Conservation (phyloP, 2,329 filamentous ascomycete species). For the Colletotrichum tabaci region DNA sequence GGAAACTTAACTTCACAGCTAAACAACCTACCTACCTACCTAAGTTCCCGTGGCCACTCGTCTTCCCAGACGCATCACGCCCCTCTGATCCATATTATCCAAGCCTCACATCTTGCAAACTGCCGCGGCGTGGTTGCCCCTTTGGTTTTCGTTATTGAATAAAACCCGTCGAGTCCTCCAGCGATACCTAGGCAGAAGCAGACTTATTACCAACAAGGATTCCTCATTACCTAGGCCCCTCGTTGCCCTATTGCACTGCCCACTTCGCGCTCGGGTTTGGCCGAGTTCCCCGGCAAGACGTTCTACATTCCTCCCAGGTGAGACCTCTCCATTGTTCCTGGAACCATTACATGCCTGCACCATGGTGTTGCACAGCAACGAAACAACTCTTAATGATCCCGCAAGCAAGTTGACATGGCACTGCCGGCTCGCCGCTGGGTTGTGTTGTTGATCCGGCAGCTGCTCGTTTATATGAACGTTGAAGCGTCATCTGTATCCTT, state of each 20-base stretch:
- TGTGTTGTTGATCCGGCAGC: constrained; percentile 15
- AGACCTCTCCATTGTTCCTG: constrained; percentile 40
- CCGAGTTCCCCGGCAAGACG: constrained; percentile 28
- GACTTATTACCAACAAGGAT: constrained; percentile 16
- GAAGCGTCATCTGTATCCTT: neutral
- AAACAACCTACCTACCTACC: no score
- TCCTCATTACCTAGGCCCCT: constrained; percentile 6
- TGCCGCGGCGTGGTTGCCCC: neutral
- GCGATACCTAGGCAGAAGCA: constrained; percentile 16
- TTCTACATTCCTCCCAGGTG: constrained; percentile 41
- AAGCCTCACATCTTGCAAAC: neutral
- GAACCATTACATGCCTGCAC: constrained; percentile 35
- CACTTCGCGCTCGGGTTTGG: neutral
- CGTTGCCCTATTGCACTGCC: constrained; percentile 1
- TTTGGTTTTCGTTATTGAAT: neutral
- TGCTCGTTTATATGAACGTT: constrained; percentile 31
- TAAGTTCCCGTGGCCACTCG: no score
- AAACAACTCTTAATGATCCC: constrained; percentile 3
- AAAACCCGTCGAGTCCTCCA: neutral
- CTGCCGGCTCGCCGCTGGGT: constrained; percentile 11
- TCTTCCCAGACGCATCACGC: neutral
- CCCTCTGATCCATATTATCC: neutral
- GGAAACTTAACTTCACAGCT: no score
- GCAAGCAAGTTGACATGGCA: neutral
- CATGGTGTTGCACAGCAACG: constrained; percentile 42